Conservation (phyloP, 768 basidiomycete species). For the Tylopilus vinaceipallidus region DNA sequence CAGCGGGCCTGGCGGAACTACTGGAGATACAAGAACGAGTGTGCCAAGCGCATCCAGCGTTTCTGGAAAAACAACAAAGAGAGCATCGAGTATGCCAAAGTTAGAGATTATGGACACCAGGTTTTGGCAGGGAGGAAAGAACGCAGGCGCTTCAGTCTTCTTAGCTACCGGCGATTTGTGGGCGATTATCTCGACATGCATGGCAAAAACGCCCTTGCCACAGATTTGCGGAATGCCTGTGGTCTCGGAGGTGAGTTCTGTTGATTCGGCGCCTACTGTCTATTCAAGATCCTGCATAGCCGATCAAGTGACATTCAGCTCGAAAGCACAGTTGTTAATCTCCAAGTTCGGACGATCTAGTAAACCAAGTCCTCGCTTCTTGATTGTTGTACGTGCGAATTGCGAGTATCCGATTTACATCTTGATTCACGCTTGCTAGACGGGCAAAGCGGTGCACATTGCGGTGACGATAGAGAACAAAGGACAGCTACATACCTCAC, state of each 20-base stretch:
- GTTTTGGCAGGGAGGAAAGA: conserved; percentile 91
- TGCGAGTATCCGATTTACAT: not conserved
- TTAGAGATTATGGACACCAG: conserved; percentile 94
- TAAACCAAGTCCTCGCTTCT: conserved; percentile 86
- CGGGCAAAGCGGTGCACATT: conserved; percentile 78
- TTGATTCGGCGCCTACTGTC: not conserved
- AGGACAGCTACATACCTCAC: conserved; percentile 51
- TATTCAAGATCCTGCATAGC: conserved; percentile 35
- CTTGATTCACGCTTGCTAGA: conserved; percentile 14
- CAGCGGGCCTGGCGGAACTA: conserved; percentile 97
- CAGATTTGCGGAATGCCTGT: conserved; percentile 69
- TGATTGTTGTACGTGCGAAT: conserved; percentile 70
- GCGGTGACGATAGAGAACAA: conserved; percentile 60
- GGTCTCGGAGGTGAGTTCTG: conserved; percentile 63
- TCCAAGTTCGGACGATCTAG: conserved; percentile 86
- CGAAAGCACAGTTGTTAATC: conserved; percentile 75
- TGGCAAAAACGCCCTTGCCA: conserved; percentile 73
- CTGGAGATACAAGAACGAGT: conserved; percentile 92
- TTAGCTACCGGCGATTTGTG: conserved; percentile 92
- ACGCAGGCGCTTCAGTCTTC: conserved; percentile 85
- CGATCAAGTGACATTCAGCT: conserved; percentile 84
- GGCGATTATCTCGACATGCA: conserved; percentile 96
- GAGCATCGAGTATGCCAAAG: conserved; percentile 80
- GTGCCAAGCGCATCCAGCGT: conserved; percentile 90
- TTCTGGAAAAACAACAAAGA: conserved; percentile 99